Evolutionary conservation across 768 basidiomycete species (phyloP).

Genomic region (Lyophyllum shimeji): DNA sequence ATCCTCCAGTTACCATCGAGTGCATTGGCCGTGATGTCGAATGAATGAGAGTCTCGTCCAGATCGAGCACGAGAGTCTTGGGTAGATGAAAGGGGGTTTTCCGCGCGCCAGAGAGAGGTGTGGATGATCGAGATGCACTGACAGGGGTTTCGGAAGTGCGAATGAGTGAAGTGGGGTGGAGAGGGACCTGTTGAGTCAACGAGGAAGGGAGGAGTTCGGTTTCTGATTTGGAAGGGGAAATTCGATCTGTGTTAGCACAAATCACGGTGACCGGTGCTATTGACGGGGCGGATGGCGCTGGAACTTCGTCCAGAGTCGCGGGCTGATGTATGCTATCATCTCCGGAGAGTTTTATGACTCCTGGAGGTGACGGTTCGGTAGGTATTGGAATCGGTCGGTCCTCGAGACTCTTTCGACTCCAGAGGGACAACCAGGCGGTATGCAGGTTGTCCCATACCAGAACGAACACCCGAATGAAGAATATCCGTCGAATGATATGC

Average conservation of each 20-base stretch:
- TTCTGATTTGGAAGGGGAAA: slow-evolving; percentile 1
- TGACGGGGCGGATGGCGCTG: slow-evolving; percentile 2
- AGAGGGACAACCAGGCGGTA: slow-evolving; percentile 56
- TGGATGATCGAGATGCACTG: slow-evolving; percentile 40
- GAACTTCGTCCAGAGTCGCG: not conserved
- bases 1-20: slow-evolving; percentile 43
- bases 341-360: not conserved
- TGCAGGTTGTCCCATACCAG: slow-evolving; percentile 70
- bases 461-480: slow-evolving; percentile 70
- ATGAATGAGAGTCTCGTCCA: slow-evolving; percentile 98
- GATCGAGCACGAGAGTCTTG: slow-evolving; percentile 95
- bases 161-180: slow-evolving; percentile 12
- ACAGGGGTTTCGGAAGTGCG: slow-evolving; percentile 20
- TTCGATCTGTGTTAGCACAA: slow-evolving; percentile 9
- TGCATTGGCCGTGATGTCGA: slow-evolving; percentile 84
- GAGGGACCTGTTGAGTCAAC: slow-evolving; percentile 11
- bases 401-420: slow-evolving; percentile 8
- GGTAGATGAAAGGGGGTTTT: slow-evolving; percentile 77
- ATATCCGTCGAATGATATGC: slow-evolving; percentile 54
- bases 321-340: slow-evolving; percentile 1
- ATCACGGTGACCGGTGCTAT: slow-evolving; percentile 1
- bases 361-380: slow-evolving; percentile 1
- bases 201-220: slow-evolving; percentile 5
- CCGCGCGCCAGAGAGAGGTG: slow-evolving; percentile 49
- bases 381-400: slow-evolving; percentile 8